Base-by-base conservation (phyloP, 805 yeast species). In the Maudiozyma turicensis region DNA sequence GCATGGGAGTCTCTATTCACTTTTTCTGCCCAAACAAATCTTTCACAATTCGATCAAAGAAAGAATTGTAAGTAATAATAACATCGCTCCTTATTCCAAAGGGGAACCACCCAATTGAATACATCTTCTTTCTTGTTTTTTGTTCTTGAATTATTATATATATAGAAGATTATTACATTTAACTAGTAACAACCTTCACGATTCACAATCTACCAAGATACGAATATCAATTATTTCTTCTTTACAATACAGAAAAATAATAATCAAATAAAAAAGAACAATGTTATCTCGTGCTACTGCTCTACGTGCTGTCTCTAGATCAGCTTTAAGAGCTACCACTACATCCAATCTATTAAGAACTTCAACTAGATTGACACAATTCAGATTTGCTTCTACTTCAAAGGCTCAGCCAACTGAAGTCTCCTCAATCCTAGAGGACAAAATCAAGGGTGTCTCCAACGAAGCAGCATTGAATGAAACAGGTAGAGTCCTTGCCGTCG, bases 361-460 rank as follows among this genome's bases (percentile, higher is more conserved):
- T 20, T 20, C 26, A 20, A 82, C 89, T 15, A 41, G 35, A 28
- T 34, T 47, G 26, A 20, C 26, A 20, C 26, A 20, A 20, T 10
- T 35, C 13, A 83, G 95, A 75, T 87, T 81, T 72, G 97, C 97
- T 69, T 81, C 90, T 52, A 50, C 59, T 26, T 69, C 73, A 52
- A 93, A 93, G 83, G 93, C 98, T 69, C 89, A 95, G 65, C 98
- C 99, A 72, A 93, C 98, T 63, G 99, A 93, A 80, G 99, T 93
- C 61, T 90, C 99, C 63, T 88, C 98, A 54, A 93, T 93, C 77
- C 83, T 93, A 70, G 99, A 93, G 80, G 96, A 93, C 76, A 89
- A 95, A 78, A 93, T 93, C 80, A 90, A 96, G 80, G 99, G 99
- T 77, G 95, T 91, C 66, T 82, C 96, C 58, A 93, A 88, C 68